A percentile compares a stretch with the other conserved stretches of the same genome.
Evolutionary conservation across 2,329 filamentous ascomycete species (phyloP).

Genomic region (Ilyonectria robusta): DNA sequence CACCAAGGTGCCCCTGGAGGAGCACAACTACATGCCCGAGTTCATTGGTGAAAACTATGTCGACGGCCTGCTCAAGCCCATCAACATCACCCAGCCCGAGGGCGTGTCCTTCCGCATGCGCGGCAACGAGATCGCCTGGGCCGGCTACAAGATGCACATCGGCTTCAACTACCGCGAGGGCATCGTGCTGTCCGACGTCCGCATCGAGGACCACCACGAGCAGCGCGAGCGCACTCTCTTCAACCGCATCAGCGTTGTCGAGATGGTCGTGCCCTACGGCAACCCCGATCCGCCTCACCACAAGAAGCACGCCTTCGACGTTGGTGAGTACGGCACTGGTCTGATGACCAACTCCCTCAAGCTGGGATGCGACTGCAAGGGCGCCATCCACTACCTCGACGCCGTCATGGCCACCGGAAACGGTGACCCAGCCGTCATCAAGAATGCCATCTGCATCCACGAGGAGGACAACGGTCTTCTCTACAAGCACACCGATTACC

Average conservation of each 20-base stretch:
- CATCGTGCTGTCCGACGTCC: slow-evolving; percentile 77
- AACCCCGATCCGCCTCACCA: slow-evolving; percentile 87
- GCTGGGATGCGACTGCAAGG: slow-evolving; percentile 89
- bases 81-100: slow-evolving; percentile 58
- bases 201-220: slow-evolving; percentile 68
- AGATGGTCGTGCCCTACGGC: slow-evolving; percentile 82
- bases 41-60: slow-evolving; percentile 54
- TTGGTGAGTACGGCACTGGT: slow-evolving; percentile 85
- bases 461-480: slow-evolving; percentile 67
- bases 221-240: slow-evolving; percentile 69
- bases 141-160: slow-evolving; percentile 80
- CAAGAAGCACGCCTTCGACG: slow-evolving; percentile 85
- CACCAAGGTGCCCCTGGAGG: slow-evolving; percentile 58
- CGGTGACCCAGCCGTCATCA: slow-evolving; percentile 84
- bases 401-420: slow-evolving; percentile 87
- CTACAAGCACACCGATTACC: slow-evolving; percentile 76
- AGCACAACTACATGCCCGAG: slow-evolving; percentile 57
- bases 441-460: slow-evolving; percentile 96
- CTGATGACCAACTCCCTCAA: slow-evolving; percentile 89
- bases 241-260: slow-evolving; percentile 76
- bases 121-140: slow-evolving; percentile 67
- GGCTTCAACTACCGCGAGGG: slow-evolving; percentile 81
- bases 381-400: slow-evolving; percentile 92
- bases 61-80: slow-evolving; percentile 54
- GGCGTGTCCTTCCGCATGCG: slow-evolving; percentile 62